Evolutionary conservation across 108 stramenopile genomes (phyloP), one percentile per base, ranked within the genome.

Genomic region (Skeletonema grethae): DNA sequence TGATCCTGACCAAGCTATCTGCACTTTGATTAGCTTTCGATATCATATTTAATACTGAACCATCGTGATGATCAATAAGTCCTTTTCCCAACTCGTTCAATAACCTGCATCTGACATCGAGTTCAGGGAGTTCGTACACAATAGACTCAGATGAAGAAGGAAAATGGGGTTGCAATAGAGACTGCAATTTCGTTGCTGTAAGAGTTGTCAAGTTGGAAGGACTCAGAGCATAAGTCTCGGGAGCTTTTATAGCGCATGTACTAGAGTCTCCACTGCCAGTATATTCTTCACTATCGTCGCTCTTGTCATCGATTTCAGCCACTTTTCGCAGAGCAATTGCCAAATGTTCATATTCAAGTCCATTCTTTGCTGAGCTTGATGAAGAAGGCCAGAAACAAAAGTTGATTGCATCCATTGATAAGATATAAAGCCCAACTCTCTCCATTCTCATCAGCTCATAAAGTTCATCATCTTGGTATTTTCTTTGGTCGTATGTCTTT

Each of bases 351-450:
- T 97, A 97, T 70, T 97, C 94, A 20, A 95, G 81, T 4, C 48
- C 53, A 64, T 90, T 86, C 34, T 78, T 84, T 24, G 25, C 62
- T 12, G 35, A 22, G 46, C 10, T 50, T 28, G 58, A 29, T 48
- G 76, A 39, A 43, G 61, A 35, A 1, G 96, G 96, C 96, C 96
- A 97, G 70, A 97, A 97, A 50, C 96, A 97, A 85, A 97, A 97
- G 62, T 97, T 97, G 56, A 97, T 90, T 65, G 95, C 92, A 84
- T 97, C 96, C 82, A 97, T 60, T 4, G 92, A 85, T 65, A 97
- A 69, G 28, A 97, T 84, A 55, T 95, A 97, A 6, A 94, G 67
- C 11, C 88, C 89, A 15, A 92, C 85, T 34, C 94, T 82, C 63
- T 92, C 91, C 67, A 83, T 72, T 25, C 87, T 69, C 79, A 74